Conservation (phyloP, 176 grass and related monocot genomes). For the Alopecurus myosuroides region DNA sequence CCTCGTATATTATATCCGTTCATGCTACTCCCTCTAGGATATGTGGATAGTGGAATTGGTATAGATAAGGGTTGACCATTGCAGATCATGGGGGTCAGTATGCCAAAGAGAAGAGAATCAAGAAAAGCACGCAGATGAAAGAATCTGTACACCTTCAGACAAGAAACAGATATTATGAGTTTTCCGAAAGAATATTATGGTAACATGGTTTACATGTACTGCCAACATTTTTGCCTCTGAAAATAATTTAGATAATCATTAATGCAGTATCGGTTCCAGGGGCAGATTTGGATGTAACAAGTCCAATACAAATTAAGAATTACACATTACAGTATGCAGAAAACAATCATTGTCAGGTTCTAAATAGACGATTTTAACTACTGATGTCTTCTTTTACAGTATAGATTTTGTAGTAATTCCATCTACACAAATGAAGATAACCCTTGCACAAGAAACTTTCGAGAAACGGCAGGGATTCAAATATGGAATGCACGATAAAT, state of each 20-base stretch:
- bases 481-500: neutral
- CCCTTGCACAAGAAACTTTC: neutral
- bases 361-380: neutral
- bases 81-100: neutral
- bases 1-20: neutral
- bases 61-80: neutral
- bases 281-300: neutral
- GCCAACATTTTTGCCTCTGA: neutral
- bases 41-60: neutral
- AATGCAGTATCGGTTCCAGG: neutral
- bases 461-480: neutral
- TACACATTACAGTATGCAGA: neutral
- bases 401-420: neutral
- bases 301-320: neutral
- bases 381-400: neutral
- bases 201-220: neutral
- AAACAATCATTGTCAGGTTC: neutral
- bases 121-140: neutral
- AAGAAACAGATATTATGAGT: neutral
- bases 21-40: neutral
- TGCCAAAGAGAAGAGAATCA: neutral
- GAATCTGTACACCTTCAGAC: neutral
- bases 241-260: neutral
- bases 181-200: neutral
- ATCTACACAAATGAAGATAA: conserved; percentile 5